Conservation (phyloP, 345 rosid species). For the Hirschfeldia incana region DNA sequence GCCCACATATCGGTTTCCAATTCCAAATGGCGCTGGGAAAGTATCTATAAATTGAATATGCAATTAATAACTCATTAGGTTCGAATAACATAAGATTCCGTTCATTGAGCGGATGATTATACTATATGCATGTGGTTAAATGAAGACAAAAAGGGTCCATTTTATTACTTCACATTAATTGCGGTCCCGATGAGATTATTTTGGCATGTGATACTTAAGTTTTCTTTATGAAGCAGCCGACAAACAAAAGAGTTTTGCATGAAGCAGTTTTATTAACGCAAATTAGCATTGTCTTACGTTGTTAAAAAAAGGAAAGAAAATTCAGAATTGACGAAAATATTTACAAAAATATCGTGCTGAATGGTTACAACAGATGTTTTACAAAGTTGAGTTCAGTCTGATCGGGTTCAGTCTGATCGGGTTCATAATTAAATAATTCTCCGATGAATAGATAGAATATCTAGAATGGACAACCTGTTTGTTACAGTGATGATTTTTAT, state of each 20-base stretch:
- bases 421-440: neutral
- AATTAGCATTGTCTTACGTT: neutral
- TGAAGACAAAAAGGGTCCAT: slow-evolving; percentile 16
- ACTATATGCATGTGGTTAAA: neutral
- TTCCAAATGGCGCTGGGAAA: neutral
- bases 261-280: neutral
- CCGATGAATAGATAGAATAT: neutral
- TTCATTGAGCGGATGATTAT: neutral
- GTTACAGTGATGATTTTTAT: neutral
- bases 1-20: neutral
- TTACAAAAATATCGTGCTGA: neutral
- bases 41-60: neutral
- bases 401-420: neutral
- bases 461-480: neutral
- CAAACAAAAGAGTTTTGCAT: neutral
- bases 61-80: neutral
- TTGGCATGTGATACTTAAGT: slow-evolving; percentile 4
- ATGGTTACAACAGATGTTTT: neutral
- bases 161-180: slow-evolving; percentile 13
- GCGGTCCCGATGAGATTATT: neutral
- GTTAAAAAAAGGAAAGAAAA: neutral
- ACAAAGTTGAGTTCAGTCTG: neutral
- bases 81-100: slow-evolving; percentile 9
- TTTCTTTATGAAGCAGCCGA: neutral
- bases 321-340: neutral